Base-by-base conservation (phyloP, 2,329 filamentous ascomycete genomes). In the Rosellinia necatrix region DNA sequence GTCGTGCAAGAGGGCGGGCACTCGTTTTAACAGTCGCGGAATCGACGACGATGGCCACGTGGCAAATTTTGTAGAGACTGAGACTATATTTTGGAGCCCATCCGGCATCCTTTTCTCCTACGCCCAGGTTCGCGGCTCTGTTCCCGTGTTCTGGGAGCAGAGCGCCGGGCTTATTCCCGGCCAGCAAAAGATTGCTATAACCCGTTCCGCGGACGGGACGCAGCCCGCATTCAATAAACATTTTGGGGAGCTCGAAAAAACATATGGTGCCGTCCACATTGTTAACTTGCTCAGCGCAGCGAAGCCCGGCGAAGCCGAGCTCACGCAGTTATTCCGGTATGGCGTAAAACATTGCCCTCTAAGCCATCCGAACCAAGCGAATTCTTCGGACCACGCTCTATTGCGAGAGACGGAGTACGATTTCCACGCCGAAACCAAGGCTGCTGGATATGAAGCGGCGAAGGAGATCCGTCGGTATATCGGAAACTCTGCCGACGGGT, bases 1-100 rank as follows among this genome's bases (percentile, higher is more conserved):
- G 32, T 97, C 94, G 2, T 97, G 92, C 69, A 83, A 87, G 64
- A 85, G 93, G 75, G 94, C 94, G 15, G 94, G 94, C 19, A 99
- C 94, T 13, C 84, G 94, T 35, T 99, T 97, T 79, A 97, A 97
- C 72, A 89, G 93, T n/a, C 84, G 94, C 64, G 94, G 94, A 34
- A 96, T 99, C 62, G 94, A 99, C 69, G 94, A 99, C 70, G 92
- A 97, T 68, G 94, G 94, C 12, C 91, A 97, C 66, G 94, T 97
- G 24, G 92, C 94, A 58, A 99, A 99, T 72, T 99, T 96, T 73
- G 94, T 97, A n/a, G 94, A 99, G 74, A 94, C 92, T 0, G 94
- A 99, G 74, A 96, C 92, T 0, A 86, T 93, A 35, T 92, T 96
- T 69, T 96, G 90, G 88, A 88, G 88, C 64, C 89, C 90, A 1